phyloP scores from a whole-genome alignment of 2,329 filamentous ascomycete species.

The Neonectria faginata region DNA sequence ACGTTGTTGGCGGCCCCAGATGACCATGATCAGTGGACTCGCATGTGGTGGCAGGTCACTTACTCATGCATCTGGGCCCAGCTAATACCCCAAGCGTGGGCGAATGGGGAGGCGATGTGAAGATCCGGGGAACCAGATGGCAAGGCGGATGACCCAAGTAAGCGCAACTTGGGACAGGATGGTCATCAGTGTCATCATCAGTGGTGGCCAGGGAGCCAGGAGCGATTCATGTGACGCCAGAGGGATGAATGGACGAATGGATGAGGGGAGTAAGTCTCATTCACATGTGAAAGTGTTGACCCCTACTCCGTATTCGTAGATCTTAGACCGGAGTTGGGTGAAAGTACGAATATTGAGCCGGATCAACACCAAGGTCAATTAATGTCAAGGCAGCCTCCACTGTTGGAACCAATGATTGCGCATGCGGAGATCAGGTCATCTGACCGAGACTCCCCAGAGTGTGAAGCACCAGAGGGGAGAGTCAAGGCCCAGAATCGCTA shows the following conservation, averaged over 20 bases:
- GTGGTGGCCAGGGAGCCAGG: conserved; percentile 13
- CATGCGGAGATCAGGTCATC: conserved; percentile 10
- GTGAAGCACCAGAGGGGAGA: too few relatives aligned
- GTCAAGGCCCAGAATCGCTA: not conserved
- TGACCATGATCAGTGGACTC: conserved; percentile 7
- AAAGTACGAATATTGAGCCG: not conserved
- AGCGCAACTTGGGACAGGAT: conserved; percentile 18
- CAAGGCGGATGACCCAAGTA: conserved; percentile 18
- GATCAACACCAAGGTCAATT: too few relatives aligned
- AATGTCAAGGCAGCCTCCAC: not conserved
- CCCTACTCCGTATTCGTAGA: not conserved
- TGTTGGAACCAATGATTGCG: not conserved
- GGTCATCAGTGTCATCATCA: conserved; percentile 23
- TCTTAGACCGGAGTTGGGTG: not conserved
- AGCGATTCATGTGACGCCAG: conserved; percentile 25
- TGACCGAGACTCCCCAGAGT: conserved; percentile 8
- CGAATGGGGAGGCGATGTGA: conserved; percentile 9
- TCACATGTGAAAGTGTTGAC: conserved; percentile 30
- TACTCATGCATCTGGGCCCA: conserved; percentile 17
- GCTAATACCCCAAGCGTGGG: conserved; percentile 6
- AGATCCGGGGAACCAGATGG: conserved; percentile 16
- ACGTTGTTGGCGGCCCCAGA: conserved; percentile 3
- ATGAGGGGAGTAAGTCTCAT: conserved; percentile 1
- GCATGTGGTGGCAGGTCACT: conserved; percentile 4
- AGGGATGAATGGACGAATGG: conserved; percentile 5